phyloP scores from a whole-genome alignment of 352 stramenopile species.

The Pythium insidiosum region DNA sequence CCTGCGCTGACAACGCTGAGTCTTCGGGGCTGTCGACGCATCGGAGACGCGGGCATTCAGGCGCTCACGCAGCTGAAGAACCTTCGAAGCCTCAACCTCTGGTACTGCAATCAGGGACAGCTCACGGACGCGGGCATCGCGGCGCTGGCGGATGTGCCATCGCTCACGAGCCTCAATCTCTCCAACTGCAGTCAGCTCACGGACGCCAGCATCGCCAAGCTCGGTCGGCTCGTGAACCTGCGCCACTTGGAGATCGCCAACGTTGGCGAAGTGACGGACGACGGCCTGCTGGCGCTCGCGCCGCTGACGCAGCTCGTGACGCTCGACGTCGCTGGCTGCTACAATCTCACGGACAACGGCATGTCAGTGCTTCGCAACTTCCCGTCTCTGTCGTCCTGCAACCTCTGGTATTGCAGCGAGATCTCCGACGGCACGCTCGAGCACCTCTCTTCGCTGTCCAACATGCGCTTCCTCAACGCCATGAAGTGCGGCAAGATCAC shows the following conservation, averaged over 20 bases:
- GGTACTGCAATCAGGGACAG: constrained; percentile 76
- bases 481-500: constrained; percentile 81
- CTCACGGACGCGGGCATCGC: constrained; percentile 57
- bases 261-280: constrained; percentile 62
- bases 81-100: constrained; percentile 58
- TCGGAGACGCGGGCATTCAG: constrained; percentile 44
- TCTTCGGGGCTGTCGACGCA: constrained; percentile 48
- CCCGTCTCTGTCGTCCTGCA: constrained; percentile 47
- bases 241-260: constrained; percentile 69
- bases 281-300: constrained; percentile 37
- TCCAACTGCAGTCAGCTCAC: constrained; percentile 78
- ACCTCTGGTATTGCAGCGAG: constrained; percentile 81
- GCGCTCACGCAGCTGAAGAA: constrained; percentile 26
- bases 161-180: constrained; percentile 62
- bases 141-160: constrained; percentile 31
- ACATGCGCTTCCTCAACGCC: constrained; percentile 67
- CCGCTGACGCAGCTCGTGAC: constrained; percentile 47
- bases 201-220: constrained; percentile 35
- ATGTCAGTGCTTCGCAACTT: constrained; percentile 53
- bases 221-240: constrained; percentile 49
- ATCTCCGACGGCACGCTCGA: constrained; percentile 53
- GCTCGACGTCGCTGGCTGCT: constrained; percentile 67
- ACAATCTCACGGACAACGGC: constrained; percentile 69
- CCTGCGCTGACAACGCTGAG: constrained; percentile 39
- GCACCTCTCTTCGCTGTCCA: constrained; percentile 36